These are phyloP conservation scores for Entomortierella chlamydospora DNA, from an alignment of 192 early-diverging fungal species.

Conservation along the genomic window DNA sequence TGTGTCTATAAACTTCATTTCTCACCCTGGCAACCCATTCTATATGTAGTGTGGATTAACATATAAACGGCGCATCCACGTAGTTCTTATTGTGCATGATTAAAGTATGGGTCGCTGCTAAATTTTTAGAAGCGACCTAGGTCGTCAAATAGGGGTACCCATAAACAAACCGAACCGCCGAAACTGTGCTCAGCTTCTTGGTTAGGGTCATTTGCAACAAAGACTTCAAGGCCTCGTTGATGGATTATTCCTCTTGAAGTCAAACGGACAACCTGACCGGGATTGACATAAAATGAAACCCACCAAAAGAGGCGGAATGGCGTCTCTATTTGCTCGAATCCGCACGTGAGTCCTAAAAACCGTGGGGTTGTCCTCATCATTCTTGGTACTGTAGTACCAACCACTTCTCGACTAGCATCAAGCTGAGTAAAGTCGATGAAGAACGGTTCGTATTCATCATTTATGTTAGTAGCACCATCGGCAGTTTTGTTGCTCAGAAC, in stretches of 20 bases:
- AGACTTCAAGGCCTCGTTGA: slow-evolving; percentile 14
- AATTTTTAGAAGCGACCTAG: no score
- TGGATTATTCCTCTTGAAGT: slow-evolving; percentile 19
- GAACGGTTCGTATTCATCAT: neutral
- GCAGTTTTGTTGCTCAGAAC: neutral
- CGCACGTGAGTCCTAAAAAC: slow-evolving; percentile 45
- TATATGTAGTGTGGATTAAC: no score
- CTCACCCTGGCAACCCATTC: no score
- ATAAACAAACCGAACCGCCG: slow-evolving; percentile 51
- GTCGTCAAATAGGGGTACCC: no score
- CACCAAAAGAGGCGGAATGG: slow-evolving; percentile 37
- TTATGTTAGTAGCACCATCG: no score
- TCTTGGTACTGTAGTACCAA: neutral
- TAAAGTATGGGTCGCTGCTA: no score
- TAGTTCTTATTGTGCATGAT: no score
- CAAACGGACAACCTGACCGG: slow-evolving; percentile 12
- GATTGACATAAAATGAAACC: slow-evolving; percentile 35
- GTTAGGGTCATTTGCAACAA: slow-evolving; percentile 19
- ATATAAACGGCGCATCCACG: no score
- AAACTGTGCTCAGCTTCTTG: slow-evolving; percentile 30
- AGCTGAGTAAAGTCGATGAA: slow-evolving; percentile 42
- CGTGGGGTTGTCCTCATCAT: neutral
- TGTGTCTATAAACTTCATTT: no score
- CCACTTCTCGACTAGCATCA: slow-evolving; percentile 16
- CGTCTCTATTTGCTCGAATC: slow-evolving; percentile 26